A percentile compares a stretch with the other conserved stretches of the same genome.
phyloP scores from a whole-genome alignment of 129 eudicot species.

The Centella asiatica region DNA sequence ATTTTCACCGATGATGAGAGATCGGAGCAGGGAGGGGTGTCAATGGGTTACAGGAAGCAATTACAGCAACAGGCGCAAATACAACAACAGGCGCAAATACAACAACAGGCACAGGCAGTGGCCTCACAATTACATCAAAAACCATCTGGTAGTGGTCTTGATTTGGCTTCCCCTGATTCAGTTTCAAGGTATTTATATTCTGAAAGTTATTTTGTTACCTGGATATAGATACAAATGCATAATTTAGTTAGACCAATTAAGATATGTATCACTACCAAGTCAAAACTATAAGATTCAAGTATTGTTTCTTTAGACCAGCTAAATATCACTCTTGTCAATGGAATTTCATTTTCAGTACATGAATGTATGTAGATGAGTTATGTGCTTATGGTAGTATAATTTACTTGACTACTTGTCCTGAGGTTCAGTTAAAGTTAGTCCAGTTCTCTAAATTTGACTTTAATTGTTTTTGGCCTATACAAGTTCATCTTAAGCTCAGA shows the following conservation, averaged over 20 bases:
- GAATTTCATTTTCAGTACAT: background rate
- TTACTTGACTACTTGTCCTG: conserved; percentile 28
- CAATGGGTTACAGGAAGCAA: conserved; percentile 20
- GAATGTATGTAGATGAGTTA: background rate
- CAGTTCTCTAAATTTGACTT: background rate
- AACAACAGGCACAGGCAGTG: conserved; percentile 11
- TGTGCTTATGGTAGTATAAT: too few species aligned
- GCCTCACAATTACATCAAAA: background rate
- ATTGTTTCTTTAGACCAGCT: too few species aligned
- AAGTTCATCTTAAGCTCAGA: background rate
- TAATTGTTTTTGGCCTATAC: too few species aligned
- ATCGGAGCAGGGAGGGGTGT: conserved; percentile 33
- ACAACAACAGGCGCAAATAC: conserved; percentile 19
- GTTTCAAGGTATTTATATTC: conserved; percentile 31
- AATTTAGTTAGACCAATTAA: too few species aligned
- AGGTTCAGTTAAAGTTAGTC: conserved; percentile 37
- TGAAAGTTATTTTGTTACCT: too few species aligned
- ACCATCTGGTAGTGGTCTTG: conserved; percentile 10
- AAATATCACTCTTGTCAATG: too few species aligned
- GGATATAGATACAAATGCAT: too few species aligned
- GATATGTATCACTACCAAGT: too few species aligned
- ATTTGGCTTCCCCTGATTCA: conserved; percentile 48
- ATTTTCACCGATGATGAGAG: conserved; percentile 40
- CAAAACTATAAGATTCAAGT: too few species aligned
- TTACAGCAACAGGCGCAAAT: conserved; percentile 7